Evolutionary conservation across 2,329 filamentous ascomycete genomes (phyloP).

Genomic region (Trichothecium sympodiale): DNA sequence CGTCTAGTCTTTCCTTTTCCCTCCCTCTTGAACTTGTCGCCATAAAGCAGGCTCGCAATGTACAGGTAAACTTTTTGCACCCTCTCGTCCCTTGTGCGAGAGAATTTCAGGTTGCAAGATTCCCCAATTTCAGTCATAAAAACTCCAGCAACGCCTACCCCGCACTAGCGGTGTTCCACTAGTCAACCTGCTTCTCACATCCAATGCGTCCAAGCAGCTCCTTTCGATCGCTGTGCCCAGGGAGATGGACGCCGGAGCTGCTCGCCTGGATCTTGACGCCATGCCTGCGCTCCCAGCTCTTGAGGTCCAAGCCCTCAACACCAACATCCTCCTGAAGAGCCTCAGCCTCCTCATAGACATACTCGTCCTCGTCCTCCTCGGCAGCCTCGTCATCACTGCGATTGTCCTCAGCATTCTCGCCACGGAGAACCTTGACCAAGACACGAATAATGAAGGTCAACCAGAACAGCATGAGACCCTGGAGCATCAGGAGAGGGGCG

Average conservation of each 20-base stretch:
- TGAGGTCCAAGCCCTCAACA: constrained; percentile 58
- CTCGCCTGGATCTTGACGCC: constrained; percentile 42
- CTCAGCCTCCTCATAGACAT: constrained; percentile 40
- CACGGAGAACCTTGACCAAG: constrained; percentile 67
- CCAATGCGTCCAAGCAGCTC: constrained; percentile 73
- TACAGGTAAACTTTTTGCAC: constrained; percentile 1
- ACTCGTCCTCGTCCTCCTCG: constrained; percentile 45
- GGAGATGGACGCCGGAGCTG: constrained; percentile 52
- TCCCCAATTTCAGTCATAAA: too few relatives aligned
- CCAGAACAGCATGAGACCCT: constrained; percentile 75
- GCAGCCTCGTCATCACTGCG: constrained; percentile 79
- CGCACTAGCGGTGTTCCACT: constrained; percentile 5
- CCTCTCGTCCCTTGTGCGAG: neutral
- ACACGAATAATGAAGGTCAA: constrained; percentile 81
- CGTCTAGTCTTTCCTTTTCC: too few relatives aligned
- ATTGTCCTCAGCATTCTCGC: constrained; percentile 69
- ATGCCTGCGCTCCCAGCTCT: constrained; percentile 47
- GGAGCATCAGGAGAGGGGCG: constrained; percentile 62
- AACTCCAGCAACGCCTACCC: neutral
- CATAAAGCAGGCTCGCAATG: too few relatives aligned
- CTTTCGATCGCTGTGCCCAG: constrained; percentile 65
- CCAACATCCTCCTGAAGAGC: constrained; percentile 65
- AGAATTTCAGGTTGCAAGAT: too few relatives aligned
- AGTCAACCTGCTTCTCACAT: constrained; percentile 63
- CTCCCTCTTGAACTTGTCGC: too few relatives aligned